phyloP scores from a whole-genome alignment of 2,329 filamentous ascomycete species.

The Ceratocystis cacaofunesta region DNA sequence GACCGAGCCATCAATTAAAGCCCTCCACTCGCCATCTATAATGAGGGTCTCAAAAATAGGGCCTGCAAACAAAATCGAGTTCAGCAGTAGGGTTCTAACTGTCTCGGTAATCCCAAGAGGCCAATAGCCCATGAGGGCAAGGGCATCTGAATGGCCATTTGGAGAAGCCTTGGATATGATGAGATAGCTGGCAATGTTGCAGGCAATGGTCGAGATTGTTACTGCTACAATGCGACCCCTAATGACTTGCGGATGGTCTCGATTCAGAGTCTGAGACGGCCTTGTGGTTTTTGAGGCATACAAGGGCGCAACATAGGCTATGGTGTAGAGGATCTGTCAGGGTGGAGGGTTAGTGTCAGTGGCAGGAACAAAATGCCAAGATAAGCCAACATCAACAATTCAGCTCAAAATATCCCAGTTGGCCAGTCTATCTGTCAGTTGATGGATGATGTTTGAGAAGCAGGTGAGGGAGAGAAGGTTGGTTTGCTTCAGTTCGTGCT shows the following conservation, averaged over 20 bases:
- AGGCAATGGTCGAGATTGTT: conserved; percentile 55
- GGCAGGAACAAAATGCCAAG: conserved; percentile 10
- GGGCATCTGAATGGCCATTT: conserved; percentile 5
- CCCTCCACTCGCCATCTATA: conserved; percentile 54
- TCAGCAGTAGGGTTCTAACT: conserved; percentile 50
- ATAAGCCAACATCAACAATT: not conserved
- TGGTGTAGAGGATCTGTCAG: conserved; percentile 58
- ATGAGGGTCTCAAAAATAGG: conserved; percentile 69
- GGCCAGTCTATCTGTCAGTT: not conserved
- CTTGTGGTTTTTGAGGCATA: conserved; percentile 70
- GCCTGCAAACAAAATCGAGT: conserved; percentile 64
- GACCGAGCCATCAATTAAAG: conserved; percentile 44
- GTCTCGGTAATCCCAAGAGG: conserved; percentile 55
- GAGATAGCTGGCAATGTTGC: conserved; percentile 46
- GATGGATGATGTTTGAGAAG: not conserved
- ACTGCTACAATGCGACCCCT: conserved; percentile 71
- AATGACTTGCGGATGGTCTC: conserved; percentile 83
- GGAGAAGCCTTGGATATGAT: conserved; percentile 39
- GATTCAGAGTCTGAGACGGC: conserved; percentile 61
- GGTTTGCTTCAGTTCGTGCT: not conserved
- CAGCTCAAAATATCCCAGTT: not conserved
- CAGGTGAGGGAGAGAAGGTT: not conserved
- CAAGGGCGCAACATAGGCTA: conserved; percentile 80
- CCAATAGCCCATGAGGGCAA: conserved; percentile 60
- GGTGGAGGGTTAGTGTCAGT: conserved; percentile 7